Evolutionary conservation across 2,329 filamentous ascomycete species (phyloP), one percentile per base, ranked within the genome.

Genomic region (Nigrospora oryzae): DNA sequence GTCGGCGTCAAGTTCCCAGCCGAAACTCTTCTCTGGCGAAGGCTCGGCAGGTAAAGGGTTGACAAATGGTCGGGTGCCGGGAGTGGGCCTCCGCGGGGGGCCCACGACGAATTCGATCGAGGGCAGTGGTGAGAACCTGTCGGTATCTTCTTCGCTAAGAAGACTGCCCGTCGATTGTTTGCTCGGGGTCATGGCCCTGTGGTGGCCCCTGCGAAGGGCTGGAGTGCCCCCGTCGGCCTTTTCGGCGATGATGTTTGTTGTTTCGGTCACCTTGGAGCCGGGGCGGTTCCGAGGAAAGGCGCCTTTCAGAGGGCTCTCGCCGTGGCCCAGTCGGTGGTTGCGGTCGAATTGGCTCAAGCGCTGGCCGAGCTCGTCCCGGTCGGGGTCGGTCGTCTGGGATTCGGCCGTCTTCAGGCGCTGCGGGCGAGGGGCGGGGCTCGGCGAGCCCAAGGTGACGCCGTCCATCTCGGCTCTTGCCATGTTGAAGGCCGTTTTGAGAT

Each of bases 1-100:
- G 44, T 81, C 77, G 5, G 71, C 69, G 32, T 80, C 76, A 7
- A 77, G 58, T 45, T 79, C 63, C 76, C 75, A 81, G 8, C 68
- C 71, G 46, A 70, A 75, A 51, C 69, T 73, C 57, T 74, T 77
- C 42, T 72, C 69, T 0, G 75, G 74, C 0, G 72, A 73, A 6
- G 44, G 43, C 8, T 42, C 36, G 15, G 40, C 31, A 23, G 32
- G 40, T 28, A 10, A 28, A 28, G 23, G 23, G 23, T 28, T 28
- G 8, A 28, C 23, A 28, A 28, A 28, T 10, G 23, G 23, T 17
- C 16, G 23, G 23, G 23, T 28, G 23, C 23, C 23, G 8, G 23
- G 23, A 28, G 23, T 28, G 15, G 16, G 19, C 14, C 36, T 23
- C 17, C 19, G 17, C 8, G 13, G 40, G 13, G 19, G 19, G 19